Conservation (phyloP, 768 basidiomycete species). For the Mycena crocata region DNA sequence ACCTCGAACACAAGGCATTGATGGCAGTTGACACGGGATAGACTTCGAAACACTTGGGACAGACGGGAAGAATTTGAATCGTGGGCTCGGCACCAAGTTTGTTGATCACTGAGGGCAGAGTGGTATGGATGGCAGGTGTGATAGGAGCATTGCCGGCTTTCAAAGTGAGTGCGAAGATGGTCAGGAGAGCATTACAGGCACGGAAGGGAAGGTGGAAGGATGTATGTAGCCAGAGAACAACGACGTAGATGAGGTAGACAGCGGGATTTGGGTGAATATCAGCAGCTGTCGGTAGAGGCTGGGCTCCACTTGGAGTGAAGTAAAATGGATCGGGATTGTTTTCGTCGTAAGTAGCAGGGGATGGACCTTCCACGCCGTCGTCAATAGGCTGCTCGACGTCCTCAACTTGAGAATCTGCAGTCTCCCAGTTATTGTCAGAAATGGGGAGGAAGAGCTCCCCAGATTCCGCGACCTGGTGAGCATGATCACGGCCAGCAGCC, state of each 20-base stretch:
- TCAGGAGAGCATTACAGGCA: slow-evolving; percentile 40
- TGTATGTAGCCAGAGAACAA: slow-evolving; percentile 42
- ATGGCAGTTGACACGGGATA: slow-evolving; percentile 24
- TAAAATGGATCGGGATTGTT: slow-evolving; percentile 19
- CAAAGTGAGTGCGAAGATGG: slow-evolving; percentile 33
- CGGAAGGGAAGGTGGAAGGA: slow-evolving; percentile 41
- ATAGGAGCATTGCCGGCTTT: slow-evolving; percentile 8
- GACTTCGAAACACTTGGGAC: slow-evolving; percentile 36
- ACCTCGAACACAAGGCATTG: slow-evolving; percentile 7
- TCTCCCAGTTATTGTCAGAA: background rate
- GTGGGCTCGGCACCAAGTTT: slow-evolving; percentile 31
- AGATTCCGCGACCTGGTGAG: background rate
- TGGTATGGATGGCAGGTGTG: slow-evolving; percentile 26
- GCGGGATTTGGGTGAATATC: slow-evolving; percentile 34
- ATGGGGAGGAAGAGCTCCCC: slow-evolving; percentile 1
- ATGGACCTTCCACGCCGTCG: background rate
- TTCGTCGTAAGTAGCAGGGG: background rate
- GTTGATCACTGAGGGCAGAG: slow-evolving; percentile 35
- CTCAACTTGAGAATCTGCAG: background rate
- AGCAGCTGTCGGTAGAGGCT: background rate
- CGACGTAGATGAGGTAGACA: slow-evolving; percentile 36
- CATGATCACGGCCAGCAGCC: background rate
- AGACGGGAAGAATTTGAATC: slow-evolving; percentile 36
- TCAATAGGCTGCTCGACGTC: background rate
- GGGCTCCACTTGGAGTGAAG: background rate